Conservation (phyloP, 2,329 filamentous ascomycete genomes). For the Sclerotinia subarctica region DNA sequence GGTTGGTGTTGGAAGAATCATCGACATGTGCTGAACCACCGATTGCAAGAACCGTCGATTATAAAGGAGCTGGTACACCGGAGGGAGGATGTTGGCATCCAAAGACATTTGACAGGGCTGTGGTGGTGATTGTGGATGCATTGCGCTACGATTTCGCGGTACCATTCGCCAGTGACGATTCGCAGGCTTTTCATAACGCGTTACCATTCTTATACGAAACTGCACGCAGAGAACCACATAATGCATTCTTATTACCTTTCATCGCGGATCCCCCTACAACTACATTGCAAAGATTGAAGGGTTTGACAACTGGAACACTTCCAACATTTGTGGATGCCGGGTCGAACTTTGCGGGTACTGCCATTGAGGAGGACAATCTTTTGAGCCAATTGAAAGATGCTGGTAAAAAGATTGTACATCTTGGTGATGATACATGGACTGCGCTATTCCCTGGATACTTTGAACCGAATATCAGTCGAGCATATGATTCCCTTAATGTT, state of each 20-base stretch:
- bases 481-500: constrained; percentile 97
- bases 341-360: constrained; percentile 91
- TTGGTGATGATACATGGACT: constrained; percentile 98
- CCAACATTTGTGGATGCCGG: constrained; percentile 93
- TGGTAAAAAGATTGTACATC: constrained; percentile 78
- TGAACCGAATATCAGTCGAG: constrained; percentile 75
- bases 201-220: constrained; percentile 85
- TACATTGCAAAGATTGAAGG: constrained; percentile 88
- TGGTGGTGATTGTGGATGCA: constrained; percentile 88
- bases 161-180: constrained; percentile 52
- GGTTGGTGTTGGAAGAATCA: constrained; percentile 73
- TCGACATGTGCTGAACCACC: constrained; percentile 69
- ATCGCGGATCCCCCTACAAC: constrained; percentile 96
- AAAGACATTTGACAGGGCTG: constrained; percentile 86
- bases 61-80: constrained; percentile 35
- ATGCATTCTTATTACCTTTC: constrained; percentile 89
- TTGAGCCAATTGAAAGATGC: constrained; percentile 61
- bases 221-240: constrained; percentile 67
- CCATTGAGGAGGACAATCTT: constrained; percentile 89
- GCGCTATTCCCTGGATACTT: constrained; percentile 93
- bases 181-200: constrained; percentile 74
- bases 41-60: constrained; percentile 45
- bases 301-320: constrained; percentile 88
- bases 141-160: constrained; percentile 96
- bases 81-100: constrained; percentile 92